Evolutionary conservation across 139 green algal genomes (phyloP), one percentile per base, ranked within the genome.

Genomic region (Tetraselmis striata): DNA sequence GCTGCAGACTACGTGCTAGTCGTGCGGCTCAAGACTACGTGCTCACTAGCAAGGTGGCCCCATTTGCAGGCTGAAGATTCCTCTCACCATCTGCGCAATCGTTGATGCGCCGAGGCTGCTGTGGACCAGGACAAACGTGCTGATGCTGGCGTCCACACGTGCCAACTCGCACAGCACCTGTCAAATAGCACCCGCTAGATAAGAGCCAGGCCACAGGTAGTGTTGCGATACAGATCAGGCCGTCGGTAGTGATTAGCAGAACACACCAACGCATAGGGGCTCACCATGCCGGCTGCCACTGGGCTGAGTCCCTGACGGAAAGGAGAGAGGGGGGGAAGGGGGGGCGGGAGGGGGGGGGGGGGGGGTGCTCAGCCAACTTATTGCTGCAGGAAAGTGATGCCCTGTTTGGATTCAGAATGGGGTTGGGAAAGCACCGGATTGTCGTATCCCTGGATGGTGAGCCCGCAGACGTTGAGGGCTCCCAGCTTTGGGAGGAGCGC

Each of bases 81-180:
- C n/a, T n/a, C n/a, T n/a, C 75, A 94, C 92, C 86, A 92, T 83
- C 77, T 93, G 84, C n/a, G 31, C 87, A 2, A 98, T 93, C 0
- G 95, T 98, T 59, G 96, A 85, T 87, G 95, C 94, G 30, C 88
- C 93, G 75, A 98, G 89, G 87, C 91, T 93, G n/a, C 86, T 92
- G 88, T 98, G 95, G 79, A 98, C 95, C 85, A 98, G 89, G 81
- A 97, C 86, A 86, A 98, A 98, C 27, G 95, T 98, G 31, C 85
- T 92, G 67, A 94, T 90, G 83, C 85, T 93, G 75, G 89, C 92
- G 84, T 98, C 95, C 78, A 98, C 95, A 11, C 95, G 89, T 25
- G 92, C 93, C 28, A 97, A 86, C 90, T 98, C 95, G 11, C 95
- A 85, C 2, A 92, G 88, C 11, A 91, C 94, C 86, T n/a, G n/a